These are phyloP conservation scores for Coriolopsis trogii DNA, from an alignment of 1,284 basidiomycete genomes.

Conservation along the genomic window DNA sequence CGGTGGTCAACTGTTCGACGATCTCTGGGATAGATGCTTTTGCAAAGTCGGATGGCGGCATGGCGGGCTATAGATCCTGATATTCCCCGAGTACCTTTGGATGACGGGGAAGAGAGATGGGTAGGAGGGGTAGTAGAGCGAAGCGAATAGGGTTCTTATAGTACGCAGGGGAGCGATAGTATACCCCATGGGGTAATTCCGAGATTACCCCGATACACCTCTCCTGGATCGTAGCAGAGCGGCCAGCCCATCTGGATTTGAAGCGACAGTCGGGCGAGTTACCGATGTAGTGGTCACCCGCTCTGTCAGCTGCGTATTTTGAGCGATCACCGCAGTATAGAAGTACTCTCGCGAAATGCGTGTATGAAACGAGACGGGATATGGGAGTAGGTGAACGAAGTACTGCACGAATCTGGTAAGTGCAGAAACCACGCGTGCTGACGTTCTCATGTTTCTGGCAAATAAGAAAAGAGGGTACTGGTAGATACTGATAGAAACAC, in stretches of 20 bases:
- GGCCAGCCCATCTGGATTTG: no score
- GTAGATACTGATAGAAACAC: no score
- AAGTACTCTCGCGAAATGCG: neutral
- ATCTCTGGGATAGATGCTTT: constrained; percentile 61
- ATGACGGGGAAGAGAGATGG: neutral
- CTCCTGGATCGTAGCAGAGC: constrained; percentile 17
- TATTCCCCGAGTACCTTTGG: neutral
- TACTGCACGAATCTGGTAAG: no score
- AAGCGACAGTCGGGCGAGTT: constrained; percentile 5
- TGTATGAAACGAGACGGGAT: neutral
- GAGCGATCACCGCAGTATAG: neutral
- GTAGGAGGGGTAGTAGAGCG: neutral
- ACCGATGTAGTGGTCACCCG: constrained; percentile 10
- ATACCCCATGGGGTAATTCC: constrained; percentile 10
- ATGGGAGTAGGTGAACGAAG: no score
- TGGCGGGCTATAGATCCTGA: constrained; percentile 27
- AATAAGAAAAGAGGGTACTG: no score
- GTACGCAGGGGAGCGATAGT: neutral
- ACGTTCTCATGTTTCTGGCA: no score
- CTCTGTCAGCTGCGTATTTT: neutral
- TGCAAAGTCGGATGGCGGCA: constrained; percentile 72
- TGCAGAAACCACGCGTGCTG: no score
- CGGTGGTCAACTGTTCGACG: constrained; percentile 66
- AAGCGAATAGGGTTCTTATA: constrained; percentile 14
- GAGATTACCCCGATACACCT: constrained; percentile 15